Evolutionary conservation across 2,329 filamentous ascomycete genomes (phyloP).

Genomic region (Alternaria conjuncta): DNA sequence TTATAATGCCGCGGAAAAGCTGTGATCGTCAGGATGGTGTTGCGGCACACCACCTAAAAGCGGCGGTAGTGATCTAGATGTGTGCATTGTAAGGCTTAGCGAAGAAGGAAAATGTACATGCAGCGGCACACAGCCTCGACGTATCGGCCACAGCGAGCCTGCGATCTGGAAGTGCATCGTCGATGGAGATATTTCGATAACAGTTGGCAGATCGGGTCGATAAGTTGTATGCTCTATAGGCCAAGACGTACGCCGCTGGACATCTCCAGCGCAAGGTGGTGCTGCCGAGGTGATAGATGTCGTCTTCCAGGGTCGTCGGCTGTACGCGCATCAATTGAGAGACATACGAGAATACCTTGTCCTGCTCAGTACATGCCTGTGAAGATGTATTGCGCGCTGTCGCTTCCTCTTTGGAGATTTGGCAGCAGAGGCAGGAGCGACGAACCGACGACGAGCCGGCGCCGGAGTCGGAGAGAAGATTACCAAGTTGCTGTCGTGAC

Average conservation of each 20-base stretch:
- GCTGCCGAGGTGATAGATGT: not conserved
- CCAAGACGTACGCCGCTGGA: not conserved
- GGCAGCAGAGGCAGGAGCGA: not conserved
- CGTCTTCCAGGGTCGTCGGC: not conserved
- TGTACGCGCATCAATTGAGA: not conserved
- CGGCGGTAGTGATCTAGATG: constrained; percentile 8
- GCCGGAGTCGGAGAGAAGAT: not conserved
- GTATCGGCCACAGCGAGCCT: not conserved
- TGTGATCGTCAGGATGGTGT: not conserved
- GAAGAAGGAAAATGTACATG: not conserved
- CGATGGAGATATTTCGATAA: not conserved
- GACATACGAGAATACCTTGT: not conserved
- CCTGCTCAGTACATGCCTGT: not conserved
- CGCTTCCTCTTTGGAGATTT: not conserved
- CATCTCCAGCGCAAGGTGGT: not conserved
- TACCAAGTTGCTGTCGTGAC: not conserved
- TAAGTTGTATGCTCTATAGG: not conserved
- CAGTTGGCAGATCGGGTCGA: not conserved
- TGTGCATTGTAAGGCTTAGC: not conserved
- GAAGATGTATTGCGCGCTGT: not conserved
- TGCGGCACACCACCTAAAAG: not conserved
- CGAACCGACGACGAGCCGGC: constrained; percentile 1
- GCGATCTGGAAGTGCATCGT: not conserved
- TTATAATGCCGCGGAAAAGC: not conserved
- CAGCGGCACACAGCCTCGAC: not conserved